Evolutionary conservation across 2,329 filamentous ascomycete genomes (phyloP), one percentile per base, ranked within the genome.

Genomic region (Monosporascus sp.): DNA sequence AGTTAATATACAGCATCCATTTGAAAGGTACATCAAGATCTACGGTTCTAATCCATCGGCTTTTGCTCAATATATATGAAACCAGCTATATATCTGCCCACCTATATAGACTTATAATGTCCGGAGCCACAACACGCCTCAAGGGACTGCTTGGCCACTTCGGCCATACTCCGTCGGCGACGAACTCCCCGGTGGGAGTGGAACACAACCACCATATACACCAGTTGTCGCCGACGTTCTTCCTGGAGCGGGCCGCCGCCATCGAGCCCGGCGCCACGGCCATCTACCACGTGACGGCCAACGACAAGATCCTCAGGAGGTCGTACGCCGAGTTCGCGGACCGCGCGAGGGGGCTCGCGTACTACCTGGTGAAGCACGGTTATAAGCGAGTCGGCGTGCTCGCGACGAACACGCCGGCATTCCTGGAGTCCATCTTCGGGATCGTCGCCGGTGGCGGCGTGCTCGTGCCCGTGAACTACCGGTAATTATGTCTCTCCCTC

Each of bases 351-450:
- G 94, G 93, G 1, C 75, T 99, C 18, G 92, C 91, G 15, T 97
- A 96, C 72, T 97, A 88, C 68, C 68, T 99, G 52, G 81, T 82
- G 61, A 89, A 89, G 68, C 83, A 89, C 65, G 79, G 81, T 5
- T 84, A 83, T 64, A 86, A 83, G 63, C 81, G 89, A 54, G 88
- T 97, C 6, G 94, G 94, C 6, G 86, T 99, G 47, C 77, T 99
- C 11, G 86, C 85, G 8, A 89, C 94, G 3, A 99, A 99, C 68
- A 99, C 94, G 1, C 94, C 94, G 0, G 92, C 92, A 0, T 97
- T 97, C 63, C 77, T 99, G 27, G 93, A 97, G 72, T 82, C 85
- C 6, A 89, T 96, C 56, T 99, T 90, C 65, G 94, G 89, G 2
- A 87, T 97, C 60, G 86, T 85, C 1, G 92, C 89, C 1, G 89